Evolutionary conservation across 306 rosid species (phyloP).

Genomic region (Urtica urens): DNA sequence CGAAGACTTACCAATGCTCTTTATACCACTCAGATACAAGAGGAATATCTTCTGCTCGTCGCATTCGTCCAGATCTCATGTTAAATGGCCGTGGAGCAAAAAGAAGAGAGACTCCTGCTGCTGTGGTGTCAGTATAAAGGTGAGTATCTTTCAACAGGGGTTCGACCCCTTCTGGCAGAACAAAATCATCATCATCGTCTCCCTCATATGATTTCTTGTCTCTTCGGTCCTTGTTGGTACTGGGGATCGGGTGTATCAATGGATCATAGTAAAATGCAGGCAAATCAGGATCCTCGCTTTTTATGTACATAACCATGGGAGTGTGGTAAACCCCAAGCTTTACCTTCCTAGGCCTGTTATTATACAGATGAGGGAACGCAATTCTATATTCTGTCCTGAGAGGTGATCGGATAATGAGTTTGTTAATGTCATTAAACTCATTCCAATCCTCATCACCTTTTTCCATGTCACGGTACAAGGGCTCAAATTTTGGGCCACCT

Average conservation of each 20-base stretch:
- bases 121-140: conserved; percentile 92
- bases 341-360: conserved; percentile 97
- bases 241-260: conserved; percentile 92
- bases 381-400: conserved; percentile 94
- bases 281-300: conserved; percentile 94
- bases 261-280: conserved; percentile 99
- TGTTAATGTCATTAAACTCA: conserved; percentile 97
- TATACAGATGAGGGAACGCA: conserved; percentile 97
- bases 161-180: conserved; percentile 82
- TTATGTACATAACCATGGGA: conserved; percentile 94
- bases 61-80: conserved; percentile 96
- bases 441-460: conserved; percentile 99
- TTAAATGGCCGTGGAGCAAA: conserved; percentile 99
- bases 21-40: conserved; percentile 97
- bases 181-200: conserved; percentile 77
- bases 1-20: conserved; percentile 68
- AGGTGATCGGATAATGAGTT: conserved; percentile 96
- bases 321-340: conserved; percentile 89
- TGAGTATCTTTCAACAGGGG: conserved; percentile 76
- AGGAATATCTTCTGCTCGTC: conserved; percentile 94
- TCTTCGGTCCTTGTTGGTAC: conserved; percentile 80
- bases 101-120: conserved; percentile 84
- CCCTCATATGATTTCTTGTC: conserved; percentile 72
- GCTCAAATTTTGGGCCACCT: conserved; percentile 99
- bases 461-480: conserved; percentile 98